Evolutionary conservation across 75 land plant species (phyloP).

Genomic region (Pinus tabuliformis): DNA sequence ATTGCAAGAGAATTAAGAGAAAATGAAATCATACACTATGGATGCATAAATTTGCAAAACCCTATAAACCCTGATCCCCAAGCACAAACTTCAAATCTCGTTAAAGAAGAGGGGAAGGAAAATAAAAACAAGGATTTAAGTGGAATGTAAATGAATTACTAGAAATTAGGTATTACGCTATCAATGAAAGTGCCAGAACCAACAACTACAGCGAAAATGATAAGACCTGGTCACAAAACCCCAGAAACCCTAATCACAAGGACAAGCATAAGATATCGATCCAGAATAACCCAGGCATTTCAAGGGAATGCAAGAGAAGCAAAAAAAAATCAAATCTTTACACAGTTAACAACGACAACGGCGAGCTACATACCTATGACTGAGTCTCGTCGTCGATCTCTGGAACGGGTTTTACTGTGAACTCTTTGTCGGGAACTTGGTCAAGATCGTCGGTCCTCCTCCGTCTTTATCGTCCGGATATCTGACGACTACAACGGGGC

Average conservation of each 20-base stretch:
- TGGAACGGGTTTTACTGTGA: not conserved
- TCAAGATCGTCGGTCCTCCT: not conserved
- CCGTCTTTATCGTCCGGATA: conserved; percentile 51
- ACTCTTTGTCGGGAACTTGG: not conserved
- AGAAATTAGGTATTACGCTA: not conserved
- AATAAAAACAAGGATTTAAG: not conserved
- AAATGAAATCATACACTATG: not conserved
- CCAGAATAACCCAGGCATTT: not conserved
- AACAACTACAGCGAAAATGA: too few relatives aligned
- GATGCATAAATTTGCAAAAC: not conserved
- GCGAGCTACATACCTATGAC: not conserved
- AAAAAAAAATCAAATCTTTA: not conserved
- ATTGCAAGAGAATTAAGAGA: too few relatives aligned
- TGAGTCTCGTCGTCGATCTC: not conserved
- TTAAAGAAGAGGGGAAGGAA: not conserved
- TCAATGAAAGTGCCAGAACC: not conserved
- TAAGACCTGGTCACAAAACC: too few relatives aligned
- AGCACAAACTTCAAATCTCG: not conserved
- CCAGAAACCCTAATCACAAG: not conserved
- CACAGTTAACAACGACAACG: not conserved
- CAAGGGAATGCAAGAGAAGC: not conserved
- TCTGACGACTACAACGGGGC: conserved; percentile 79
- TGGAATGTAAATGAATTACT: not conserved
- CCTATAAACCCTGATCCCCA: not conserved
- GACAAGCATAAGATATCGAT: not conserved